phyloP scores from a whole-genome alignment of 805 yeast genomes.

The Saccharomycopsis javanensis region DNA sequence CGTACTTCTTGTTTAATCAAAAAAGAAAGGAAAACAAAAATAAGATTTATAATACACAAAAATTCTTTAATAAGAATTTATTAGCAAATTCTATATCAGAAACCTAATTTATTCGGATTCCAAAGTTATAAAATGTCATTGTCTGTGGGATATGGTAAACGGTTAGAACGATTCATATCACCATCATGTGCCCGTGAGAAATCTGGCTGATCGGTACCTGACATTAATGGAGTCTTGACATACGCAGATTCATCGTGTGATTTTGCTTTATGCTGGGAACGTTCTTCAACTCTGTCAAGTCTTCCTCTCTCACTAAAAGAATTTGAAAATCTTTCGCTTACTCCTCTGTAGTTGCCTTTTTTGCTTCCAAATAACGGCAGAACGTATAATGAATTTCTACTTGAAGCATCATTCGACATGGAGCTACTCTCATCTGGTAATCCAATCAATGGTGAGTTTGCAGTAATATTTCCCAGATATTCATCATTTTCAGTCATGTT shows the following conservation, averaged over 20 bases:
- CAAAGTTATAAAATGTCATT: not conserved
- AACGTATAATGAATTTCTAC: not conserved
- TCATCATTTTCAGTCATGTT: not conserved
- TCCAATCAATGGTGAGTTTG: not conserved
- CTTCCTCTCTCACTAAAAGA: not conserved
- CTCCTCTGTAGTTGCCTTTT: not conserved
- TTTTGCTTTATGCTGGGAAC: not conserved
- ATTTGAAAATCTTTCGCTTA: not conserved
- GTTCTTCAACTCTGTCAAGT: not conserved
- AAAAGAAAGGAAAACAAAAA: too few species aligned
- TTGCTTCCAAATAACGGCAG: conserved; percentile 1
- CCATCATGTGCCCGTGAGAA: not conserved
- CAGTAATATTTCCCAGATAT: not conserved
- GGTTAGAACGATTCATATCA: not conserved
- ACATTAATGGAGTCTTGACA: not conserved
- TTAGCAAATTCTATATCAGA: too few species aligned
- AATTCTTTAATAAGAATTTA: too few species aligned
- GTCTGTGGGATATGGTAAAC: not conserved
- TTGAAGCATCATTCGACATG: not conserved
- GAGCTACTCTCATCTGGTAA: not conserved
- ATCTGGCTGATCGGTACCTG: not conserved
- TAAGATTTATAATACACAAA: too few species aligned
- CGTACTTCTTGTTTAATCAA: too few species aligned
- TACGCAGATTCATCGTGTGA: not conserved
- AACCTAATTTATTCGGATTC: not conserved